Evolutionary conservation across 169 alveolate genomes (phyloP).

Genomic region (Plasmodium yoelii): DNA sequence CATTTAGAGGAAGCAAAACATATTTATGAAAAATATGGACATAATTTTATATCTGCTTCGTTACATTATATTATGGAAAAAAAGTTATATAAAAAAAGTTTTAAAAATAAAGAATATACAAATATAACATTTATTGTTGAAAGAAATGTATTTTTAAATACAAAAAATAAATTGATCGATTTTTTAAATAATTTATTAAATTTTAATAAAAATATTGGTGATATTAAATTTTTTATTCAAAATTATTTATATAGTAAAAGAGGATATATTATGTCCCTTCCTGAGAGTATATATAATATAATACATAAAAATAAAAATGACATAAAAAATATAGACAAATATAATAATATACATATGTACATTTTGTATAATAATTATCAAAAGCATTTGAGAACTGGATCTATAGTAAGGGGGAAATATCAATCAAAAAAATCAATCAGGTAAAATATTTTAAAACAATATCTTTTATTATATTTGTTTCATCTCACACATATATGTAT

Average conservation of each 20-base stretch:
- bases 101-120: constrained; percentile 18
- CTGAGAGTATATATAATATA: constrained; percentile 68
- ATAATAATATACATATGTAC: constrained; percentile 35
- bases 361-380: constrained; percentile 69
- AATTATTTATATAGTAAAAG: constrained; percentile 68
- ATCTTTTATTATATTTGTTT: not conserved
- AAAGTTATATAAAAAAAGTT: constrained; percentile 34
- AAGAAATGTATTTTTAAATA: constrained; percentile 25
- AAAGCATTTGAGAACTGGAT: constrained; percentile 9
- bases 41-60: constrained; percentile 62
- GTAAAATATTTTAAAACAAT: constrained; percentile 2
- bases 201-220: constrained; percentile 65
- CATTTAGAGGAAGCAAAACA: constrained; percentile 60
- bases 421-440: constrained; percentile 60
- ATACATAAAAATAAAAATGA: constrained; percentile 63
- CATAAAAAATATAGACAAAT: constrained; percentile 29
- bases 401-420: constrained; percentile 33
- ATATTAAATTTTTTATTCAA: constrained; percentile 67
- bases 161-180: constrained; percentile 13
- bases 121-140: constrained; percentile 67
- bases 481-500: not conserved
- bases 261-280: constrained; percentile 68
- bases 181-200: constrained; percentile 66
- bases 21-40: constrained; percentile 61
- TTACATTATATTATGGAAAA: constrained; percentile 72